These are phyloP conservation scores for Podila minutissima DNA, from an alignment of 192 early-diverging fungal genomes.

Conservation along the genomic window DNA sequence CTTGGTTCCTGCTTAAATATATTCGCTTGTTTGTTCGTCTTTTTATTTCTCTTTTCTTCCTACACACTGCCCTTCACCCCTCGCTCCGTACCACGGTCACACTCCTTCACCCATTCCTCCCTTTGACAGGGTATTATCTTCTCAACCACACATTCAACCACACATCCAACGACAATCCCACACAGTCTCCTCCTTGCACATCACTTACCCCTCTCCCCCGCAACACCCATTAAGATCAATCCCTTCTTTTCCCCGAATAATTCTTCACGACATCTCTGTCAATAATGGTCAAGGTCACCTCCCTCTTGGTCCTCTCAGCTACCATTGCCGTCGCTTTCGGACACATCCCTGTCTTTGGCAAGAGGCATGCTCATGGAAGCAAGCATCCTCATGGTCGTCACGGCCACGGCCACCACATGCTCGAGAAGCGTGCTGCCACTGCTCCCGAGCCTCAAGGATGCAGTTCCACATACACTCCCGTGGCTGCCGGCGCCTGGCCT, in stretches of 20 bases:
- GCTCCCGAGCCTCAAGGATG: conserved; percentile 2
- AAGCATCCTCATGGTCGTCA: no score
- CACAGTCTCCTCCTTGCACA: no score
- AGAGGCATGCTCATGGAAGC: background rate
- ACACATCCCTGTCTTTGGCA: background rate
- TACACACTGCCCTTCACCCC: background rate
- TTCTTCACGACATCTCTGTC: background rate
- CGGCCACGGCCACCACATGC: background rate
- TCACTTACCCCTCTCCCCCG: background rate
- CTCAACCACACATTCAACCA: background rate
- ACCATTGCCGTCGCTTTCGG: conserved; percentile 15
- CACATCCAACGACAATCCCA: no score
- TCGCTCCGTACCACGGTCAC: background rate
- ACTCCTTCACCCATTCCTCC: background rate
- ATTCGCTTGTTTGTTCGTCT: background rate
- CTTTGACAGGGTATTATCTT: background rate
- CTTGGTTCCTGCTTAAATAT: conserved; percentile 1
- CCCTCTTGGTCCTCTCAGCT: conserved; percentile 12
- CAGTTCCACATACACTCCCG: conserved; percentile 13
- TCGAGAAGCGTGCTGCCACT: conserved; percentile 37
- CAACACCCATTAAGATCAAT: no score
- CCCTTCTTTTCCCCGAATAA: background rate
- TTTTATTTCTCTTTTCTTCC: background rate
- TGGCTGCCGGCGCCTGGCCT: conserved; percentile 34
- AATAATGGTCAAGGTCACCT: conserved; percentile 13